These are phyloP conservation scores for Termitomyces sp. DNA, from an alignment of 768 basidiomycete genomes.

Conservation along the genomic window DNA sequence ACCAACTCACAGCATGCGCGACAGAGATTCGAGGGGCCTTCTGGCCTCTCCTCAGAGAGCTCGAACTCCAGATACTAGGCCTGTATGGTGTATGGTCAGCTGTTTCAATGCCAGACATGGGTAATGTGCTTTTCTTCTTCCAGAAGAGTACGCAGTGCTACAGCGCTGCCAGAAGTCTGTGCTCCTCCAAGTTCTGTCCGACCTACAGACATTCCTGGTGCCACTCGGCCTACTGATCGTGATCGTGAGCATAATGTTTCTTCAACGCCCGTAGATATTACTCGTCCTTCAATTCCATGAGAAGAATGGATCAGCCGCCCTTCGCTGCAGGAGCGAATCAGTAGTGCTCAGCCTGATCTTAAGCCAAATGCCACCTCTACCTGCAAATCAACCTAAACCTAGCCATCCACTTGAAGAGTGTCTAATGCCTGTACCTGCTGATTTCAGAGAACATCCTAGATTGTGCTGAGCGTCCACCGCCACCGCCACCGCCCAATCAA, in stretches of 20 bases:
- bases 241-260: constrained; percentile 8
- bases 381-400: constrained; percentile 11
- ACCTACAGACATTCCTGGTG: constrained; percentile 16
- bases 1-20: too few species aligned
- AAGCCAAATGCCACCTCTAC: background rate
- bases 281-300: constrained; percentile 19
- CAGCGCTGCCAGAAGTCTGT: constrained; percentile 7
- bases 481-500: constrained; percentile 13
- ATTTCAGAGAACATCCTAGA: constrained; percentile 14
- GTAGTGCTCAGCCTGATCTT: constrained; percentile 25
- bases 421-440: constrained; percentile 22
- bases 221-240: constrained; percentile 11
- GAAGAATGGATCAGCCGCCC: constrained; percentile 35
- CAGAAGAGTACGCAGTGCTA: constrained; percentile 20
- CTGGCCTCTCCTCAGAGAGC: constrained; percentile 17
- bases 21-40: constrained; percentile 18
- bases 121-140: constrained; percentile 20
- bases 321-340: constrained; percentile 28
- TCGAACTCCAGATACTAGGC: constrained; percentile 21
- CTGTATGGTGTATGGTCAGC: constrained; percentile 6
- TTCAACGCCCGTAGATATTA: constrained; percentile 12
- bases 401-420: constrained; percentile 35
- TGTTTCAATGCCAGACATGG: constrained; percentile 27
- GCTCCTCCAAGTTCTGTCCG: constrained; percentile 13
- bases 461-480: constrained; percentile 13